Conservation (phyloP, 2,329 filamentous ascomycete species). For the Pseudonectria buxi region DNA sequence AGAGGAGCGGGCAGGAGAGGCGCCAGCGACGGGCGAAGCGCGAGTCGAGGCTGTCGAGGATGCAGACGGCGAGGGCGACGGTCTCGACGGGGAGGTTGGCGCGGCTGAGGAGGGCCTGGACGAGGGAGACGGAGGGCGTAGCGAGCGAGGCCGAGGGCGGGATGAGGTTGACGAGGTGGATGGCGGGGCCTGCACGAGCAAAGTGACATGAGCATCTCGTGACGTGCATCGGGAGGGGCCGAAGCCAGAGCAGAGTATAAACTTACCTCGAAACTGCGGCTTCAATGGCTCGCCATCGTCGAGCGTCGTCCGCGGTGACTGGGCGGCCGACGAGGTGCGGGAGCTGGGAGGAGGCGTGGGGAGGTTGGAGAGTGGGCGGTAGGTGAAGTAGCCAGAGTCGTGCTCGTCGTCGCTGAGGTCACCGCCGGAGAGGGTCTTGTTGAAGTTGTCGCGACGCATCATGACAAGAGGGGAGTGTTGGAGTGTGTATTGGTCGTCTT, state of each 20-base stretch:
- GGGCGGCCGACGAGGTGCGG: conserved; percentile 34
- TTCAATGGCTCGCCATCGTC: conserved; percentile 40
- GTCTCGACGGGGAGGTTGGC: conserved; percentile 54
- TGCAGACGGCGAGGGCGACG: conserved; percentile 58
- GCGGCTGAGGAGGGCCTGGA: conserved; percentile 54
- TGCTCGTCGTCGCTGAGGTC: conserved; percentile 10
- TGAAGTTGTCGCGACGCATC: background rate
- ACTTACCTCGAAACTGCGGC: conserved; percentile 32
- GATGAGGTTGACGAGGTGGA: conserved; percentile 60
- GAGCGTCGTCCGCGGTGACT: conserved; percentile 36
- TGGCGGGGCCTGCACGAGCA: conserved; percentile 62
- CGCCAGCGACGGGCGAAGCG: conserved; percentile 59
- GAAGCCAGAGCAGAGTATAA: conserved; percentile 1
- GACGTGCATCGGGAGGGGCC: background rate
- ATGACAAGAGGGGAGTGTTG: background rate
- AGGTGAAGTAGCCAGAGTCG: conserved; percentile 54
- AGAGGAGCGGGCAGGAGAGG: conserved; percentile 46
- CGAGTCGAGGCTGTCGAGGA: conserved; percentile 57
- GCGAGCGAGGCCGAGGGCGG: conserved; percentile 56
- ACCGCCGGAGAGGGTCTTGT: conserved; percentile 3
- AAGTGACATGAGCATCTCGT: no score
- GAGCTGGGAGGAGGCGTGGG: conserved; percentile 59
- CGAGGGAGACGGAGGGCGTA: conserved; percentile 49
- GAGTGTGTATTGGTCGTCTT: conserved; percentile 10
- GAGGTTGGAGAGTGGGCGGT: conserved; percentile 60